These are phyloP conservation scores for Phytophthora tentaculata DNA, from an alignment of 352 stramenopile species.

Conservation along the genomic window DNA sequence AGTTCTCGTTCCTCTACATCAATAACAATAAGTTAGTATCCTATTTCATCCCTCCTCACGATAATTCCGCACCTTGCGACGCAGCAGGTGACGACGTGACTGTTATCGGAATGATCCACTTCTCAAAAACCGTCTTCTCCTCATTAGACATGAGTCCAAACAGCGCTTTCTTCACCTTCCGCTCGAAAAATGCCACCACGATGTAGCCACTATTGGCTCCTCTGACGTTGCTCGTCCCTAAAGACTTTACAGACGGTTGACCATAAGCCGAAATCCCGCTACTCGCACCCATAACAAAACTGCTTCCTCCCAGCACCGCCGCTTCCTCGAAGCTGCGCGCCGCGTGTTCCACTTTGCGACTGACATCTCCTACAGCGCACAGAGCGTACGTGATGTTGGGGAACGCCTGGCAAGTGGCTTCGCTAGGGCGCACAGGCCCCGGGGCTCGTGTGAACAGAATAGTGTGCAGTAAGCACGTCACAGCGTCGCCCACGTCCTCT, in stretches of 20 bases:
- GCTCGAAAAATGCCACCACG: conserved; percentile 80
- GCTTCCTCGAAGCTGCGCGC: conserved; percentile 70
- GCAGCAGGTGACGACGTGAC: conserved; percentile 53
- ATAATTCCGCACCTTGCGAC: conserved; percentile 39
- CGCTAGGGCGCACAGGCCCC: conserved; percentile 71
- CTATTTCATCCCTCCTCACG: background rate
- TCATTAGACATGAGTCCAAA: conserved; percentile 88
- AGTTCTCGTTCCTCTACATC: conserved; percentile 49
- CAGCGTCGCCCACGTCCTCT: conserved; percentile 64
- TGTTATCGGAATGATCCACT: conserved; percentile 78
- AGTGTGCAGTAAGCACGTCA: conserved; percentile 78
- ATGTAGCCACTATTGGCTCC: conserved; percentile 52
- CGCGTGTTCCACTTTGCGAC: conserved; percentile 77
- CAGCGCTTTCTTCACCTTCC: conserved; percentile 83
- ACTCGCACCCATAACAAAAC: conserved; percentile 26
- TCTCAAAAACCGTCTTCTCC: conserved; percentile 87
- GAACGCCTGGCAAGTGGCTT: conserved; percentile 81
- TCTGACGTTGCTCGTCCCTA: conserved; percentile 26
- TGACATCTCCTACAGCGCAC: conserved; percentile 80
- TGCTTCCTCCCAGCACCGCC: conserved; percentile 19
- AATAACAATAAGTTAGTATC: conserved; percentile 5
- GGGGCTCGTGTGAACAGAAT: conserved; percentile 84
- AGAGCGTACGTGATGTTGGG: conserved; percentile 79
- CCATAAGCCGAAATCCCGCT: conserved; percentile 42
- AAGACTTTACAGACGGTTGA: conserved; percentile 13